Evolutionary conservation across 371 early-diverging fungal species (phyloP), one percentile per base, ranked within the genome.

Genomic region (Mortierella sp.): DNA sequence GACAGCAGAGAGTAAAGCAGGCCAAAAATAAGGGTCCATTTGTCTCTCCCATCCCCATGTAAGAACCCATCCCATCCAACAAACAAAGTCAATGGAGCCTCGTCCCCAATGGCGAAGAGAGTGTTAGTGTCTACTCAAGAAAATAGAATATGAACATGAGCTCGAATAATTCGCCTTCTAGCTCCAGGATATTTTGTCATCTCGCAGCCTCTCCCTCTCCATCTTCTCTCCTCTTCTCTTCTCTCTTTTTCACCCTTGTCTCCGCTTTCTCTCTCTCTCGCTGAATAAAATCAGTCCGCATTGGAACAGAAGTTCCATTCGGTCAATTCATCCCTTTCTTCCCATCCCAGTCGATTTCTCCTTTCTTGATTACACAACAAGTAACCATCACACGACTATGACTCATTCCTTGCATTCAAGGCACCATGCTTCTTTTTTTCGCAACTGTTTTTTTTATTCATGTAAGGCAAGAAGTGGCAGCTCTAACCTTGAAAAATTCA

Each of bases 121-220:
- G 43, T 4, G 43, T 40, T 40, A 40, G 2, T 6, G 37, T 21
- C 6, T 6, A 26, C 11, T 24, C 21, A 53, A 26, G 43, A 55
- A 55, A 64, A 34, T 37, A 64, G 64, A 64, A 64, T 64, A 37
- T 64, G 64, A 64, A 37, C 24, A 64, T 64, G 61, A 61, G 26
- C 26, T 57, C 57, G 57, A 57, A 57, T 57, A 0, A 9, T 13
- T 37, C 48, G 5, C 37, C 2, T 64, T 34, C 24, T 21, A 37
- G 21, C 37, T 37, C 64, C 64, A 40, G 64, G 64, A 64, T 21
- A 21, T 37, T 64, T 3, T 64, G 64, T 64, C 64, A 64, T 64
- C 40, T 64, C 21, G 64, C 61, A 64, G 59, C 31, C 14, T 61
- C 5, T 53, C 24, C 53, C 53, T 53, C 53, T 13, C 19, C 50